Base-by-base conservation (phyloP, 2,329 filamentous ascomycete genomes). In the Monosporascus ibericus region DNA sequence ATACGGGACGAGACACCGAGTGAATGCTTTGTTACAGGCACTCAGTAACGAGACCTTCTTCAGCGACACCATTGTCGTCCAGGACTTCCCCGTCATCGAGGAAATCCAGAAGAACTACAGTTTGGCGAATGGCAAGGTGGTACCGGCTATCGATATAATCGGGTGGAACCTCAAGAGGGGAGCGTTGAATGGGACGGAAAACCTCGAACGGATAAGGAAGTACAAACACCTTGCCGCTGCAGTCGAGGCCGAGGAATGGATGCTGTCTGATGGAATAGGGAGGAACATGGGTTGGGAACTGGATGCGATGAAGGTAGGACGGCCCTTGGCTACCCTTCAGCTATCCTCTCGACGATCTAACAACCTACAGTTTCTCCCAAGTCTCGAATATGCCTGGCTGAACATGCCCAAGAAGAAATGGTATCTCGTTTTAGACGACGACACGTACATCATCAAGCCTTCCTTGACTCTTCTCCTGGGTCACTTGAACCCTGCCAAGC, bases 371-470 rank as follows among this genome's bases (percentile, higher is more conserved):
- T 81, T 81, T 60, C 74, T 82, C 49, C 74, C 77, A 40, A 75
- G 77, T 44, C 73, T 83, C 58, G 76, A 81, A 57, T 72, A 78
- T 55, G 69, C 75, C 20, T 80, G 76, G 68, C 65, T 70, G 39
- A 70, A 66, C 17, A 69, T 81, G 61, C 79, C 79, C 0, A 63
- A 70, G 55, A 82, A 81, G 68, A 79, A 80, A 61, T 82, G 80
- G 80, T 82, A 81, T 60, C 63, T 82, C 55, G 75, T 82, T 56
- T 64, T 80, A 15, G 79, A 82, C 63, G 80, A 82, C 63, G 79
- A 83, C 61, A 82, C 78, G 1, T 82, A 76, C 60, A 62, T 82
- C 44, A 70, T 81, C 44, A 72, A 72, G 49, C 69, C 74, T 3
- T 78, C 79, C 14, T 64, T 82, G 27, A 66, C 69, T 42, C 63